Conservation (phyloP, 306 rosid genomes). For the Cucumis cinereus region DNA sequence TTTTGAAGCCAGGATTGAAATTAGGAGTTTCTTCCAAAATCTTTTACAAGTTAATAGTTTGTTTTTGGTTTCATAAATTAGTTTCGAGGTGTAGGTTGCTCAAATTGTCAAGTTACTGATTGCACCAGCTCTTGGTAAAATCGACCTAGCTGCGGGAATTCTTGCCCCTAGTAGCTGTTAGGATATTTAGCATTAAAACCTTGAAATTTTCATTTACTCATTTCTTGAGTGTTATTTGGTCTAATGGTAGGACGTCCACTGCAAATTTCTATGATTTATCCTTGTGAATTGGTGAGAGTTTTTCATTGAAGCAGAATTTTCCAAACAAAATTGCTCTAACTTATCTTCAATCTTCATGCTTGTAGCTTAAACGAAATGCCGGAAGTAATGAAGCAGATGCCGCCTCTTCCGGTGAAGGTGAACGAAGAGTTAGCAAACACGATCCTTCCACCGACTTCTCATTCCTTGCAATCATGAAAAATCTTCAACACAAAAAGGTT, state of each 20-base stretch:
- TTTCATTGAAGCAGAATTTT: neutral
- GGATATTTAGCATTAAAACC: neutral
- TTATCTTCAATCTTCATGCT: neutral
- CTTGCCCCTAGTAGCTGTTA: neutral
- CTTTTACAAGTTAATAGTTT: too few species aligned
- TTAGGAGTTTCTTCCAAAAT: neutral
- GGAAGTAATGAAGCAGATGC: conserved; percentile 96
- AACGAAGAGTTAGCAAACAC: conserved; percentile 74
- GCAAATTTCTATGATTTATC: neutral
- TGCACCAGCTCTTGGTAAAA: neutral
- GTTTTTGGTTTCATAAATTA: neutral
- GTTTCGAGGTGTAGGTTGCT: neutral
- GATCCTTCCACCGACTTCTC: conserved; percentile 49
- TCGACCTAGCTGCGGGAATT: neutral
- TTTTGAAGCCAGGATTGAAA: neutral
- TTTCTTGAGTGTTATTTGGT: neutral
- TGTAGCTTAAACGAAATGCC: conserved; percentile 61
- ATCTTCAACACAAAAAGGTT: neutral
- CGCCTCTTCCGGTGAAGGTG: conserved; percentile 80
- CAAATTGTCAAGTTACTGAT: neutral
- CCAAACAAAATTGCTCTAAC: neutral
- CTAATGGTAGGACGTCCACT: neutral
- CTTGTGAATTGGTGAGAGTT: neutral
- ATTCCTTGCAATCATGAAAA: conserved; percentile 45
- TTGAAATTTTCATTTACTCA: neutral